Evolutionary conservation across 805 yeast genomes (phyloP), one percentile per base, ranked within the genome.

Genomic region (Scheffersomyces spartinae): DNA sequence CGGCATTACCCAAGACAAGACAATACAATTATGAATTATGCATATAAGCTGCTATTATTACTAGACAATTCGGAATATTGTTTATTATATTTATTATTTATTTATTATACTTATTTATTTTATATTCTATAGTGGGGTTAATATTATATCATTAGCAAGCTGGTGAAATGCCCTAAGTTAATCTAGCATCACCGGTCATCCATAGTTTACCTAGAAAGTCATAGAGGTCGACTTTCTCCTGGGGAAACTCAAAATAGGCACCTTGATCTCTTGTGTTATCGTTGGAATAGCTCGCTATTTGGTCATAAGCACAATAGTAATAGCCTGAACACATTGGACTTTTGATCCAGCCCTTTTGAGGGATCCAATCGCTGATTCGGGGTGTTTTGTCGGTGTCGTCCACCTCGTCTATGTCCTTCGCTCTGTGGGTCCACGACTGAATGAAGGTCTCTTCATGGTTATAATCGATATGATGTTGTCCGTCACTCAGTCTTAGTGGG

Each of bases 301-400:
- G 25, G 31, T 47, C 48, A 33, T 52, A 60, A 0, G 62, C 65
- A 39, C 67, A 60, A 25, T 60, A 57, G 23, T 47, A 39, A 31
- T 60, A 59, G 9, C 52, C 52, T 8, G 42, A 29, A 33, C 67
- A 60, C 12, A 46, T 30, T 1, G 42, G 38, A 25, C 39, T 51
- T 29, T 55, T 55, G 15, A 57, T 43, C 67, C 67, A 60, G 5
- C 64, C 64, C 26, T 56, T 56, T 29, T 55, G 64, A 1, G 65
- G 67, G 12, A 38, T 43, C 29, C 46, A 46, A 4, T 33, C 38
- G 6, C 28, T 31, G 7, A 47, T 37, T 8, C 18, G 17, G 7
- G 21, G 21, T 25, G 33, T 26, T 10, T 34, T 37, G 5, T 21
- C 23, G 10, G 24, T 25, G 3, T 30, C 32, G 23, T 39, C 25